Percentiles rank a stretch among this genome's conserved stretches.
Evolutionary conservation across 2,329 filamentous ascomycete species (phyloP).

Genomic region (Sclerotiophoma versabilis): DNA sequence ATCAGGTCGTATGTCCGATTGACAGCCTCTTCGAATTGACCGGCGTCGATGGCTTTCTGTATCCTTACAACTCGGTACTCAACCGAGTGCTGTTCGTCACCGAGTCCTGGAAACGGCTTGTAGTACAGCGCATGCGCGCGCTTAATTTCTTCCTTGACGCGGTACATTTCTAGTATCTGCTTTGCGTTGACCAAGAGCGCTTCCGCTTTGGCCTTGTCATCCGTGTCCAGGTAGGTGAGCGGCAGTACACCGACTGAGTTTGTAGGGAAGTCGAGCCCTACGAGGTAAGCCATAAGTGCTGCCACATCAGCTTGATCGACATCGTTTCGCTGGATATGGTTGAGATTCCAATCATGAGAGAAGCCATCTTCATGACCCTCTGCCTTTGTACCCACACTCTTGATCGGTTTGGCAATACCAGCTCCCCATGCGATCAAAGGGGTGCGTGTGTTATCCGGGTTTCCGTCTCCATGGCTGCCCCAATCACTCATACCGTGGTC

Average conservation of each 20-base stretch:
- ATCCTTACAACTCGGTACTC: conserved; percentile 74
- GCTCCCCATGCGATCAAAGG: conserved; percentile 94
- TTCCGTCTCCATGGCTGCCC: conserved; percentile 98
- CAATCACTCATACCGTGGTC: conserved; percentile 99
- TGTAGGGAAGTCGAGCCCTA: conserved; percentile 86
- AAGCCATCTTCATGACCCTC: conserved; percentile 87
- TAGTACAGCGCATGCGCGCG: conserved; percentile 77
- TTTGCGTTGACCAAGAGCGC: conserved; percentile 84
- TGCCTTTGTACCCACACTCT: conserved; percentile 64
- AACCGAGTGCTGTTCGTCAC: conserved; percentile 66
- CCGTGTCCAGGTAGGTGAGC: conserved; percentile 78
- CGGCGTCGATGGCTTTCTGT: conserved; percentile 68
- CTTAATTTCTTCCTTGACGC: conserved; percentile 89
- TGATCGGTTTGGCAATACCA: conserved; percentile 78
- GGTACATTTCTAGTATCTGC: conserved; percentile 93
- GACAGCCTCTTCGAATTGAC: conserved; percentile 78
- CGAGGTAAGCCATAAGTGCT: conserved; percentile 92
- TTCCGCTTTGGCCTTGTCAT: conserved; percentile 77
- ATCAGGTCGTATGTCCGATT: conserved; percentile 78
- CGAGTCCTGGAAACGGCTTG: conserved; percentile 75
- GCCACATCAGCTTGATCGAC: conserved; percentile 94
- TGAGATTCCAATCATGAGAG: conserved; percentile 86
- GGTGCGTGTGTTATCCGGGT: conserved; percentile 95
- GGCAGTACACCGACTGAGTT: conserved; percentile 96
- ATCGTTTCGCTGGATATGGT: conserved; percentile 83